A percentile compares a stretch with the other conserved stretches of the same genome.
Evolutionary conservation across 1,284 basidiomycete species (phyloP).

Genomic region (Pisolithus thermaeus): DNA sequence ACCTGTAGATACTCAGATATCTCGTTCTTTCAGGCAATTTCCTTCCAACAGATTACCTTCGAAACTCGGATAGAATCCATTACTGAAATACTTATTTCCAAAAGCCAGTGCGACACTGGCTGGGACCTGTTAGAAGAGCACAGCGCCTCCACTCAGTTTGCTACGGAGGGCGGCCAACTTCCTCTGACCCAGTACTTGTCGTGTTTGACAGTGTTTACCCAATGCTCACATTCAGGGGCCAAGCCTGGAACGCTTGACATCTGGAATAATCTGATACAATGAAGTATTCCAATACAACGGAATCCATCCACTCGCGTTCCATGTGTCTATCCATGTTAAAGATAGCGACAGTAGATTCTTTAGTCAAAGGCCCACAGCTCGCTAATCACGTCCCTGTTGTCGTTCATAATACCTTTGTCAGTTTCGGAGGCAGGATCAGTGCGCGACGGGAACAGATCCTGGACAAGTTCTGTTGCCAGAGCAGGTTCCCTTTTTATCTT

Average conservation of each 20-base stretch:
- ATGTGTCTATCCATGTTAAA: too few relatives aligned
- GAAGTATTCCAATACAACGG: too few relatives aligned
- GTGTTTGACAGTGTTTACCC: too few relatives aligned
- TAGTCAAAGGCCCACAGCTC: slow-evolving; percentile 39
- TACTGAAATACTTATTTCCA: neutral
- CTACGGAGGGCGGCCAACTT: too few relatives aligned
- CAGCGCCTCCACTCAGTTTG: too few relatives aligned
- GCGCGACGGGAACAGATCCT: slow-evolving; percentile 24
- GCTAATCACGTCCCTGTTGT: slow-evolving; percentile 27
- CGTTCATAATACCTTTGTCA: slow-evolving; percentile 6
- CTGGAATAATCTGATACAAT: too few relatives aligned
- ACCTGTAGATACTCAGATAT: slow-evolving; percentile 46
- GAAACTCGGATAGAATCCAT: slow-evolving; percentile 72
- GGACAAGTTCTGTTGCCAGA: slow-evolving; percentile 41
- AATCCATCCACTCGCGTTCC: too few relatives aligned
- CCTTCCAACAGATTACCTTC: slow-evolving; percentile 40
- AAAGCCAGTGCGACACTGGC: too few relatives aligned
- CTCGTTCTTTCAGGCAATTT: neutral
- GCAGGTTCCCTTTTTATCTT: slow-evolving; percentile 82
- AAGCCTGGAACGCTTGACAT: too few relatives aligned
- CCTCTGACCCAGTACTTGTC: too few relatives aligned
- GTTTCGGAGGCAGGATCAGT: slow-evolving; percentile 8
- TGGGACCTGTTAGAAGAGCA: too few relatives aligned
- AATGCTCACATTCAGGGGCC: too few relatives aligned
- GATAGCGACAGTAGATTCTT: neutral